Percentiles rank a stretch among this genome's conserved stretches.
Evolutionary conservation across 768 basidiomycete species (phyloP).

Genomic region (Erythrobasidium yunnanense): DNA sequence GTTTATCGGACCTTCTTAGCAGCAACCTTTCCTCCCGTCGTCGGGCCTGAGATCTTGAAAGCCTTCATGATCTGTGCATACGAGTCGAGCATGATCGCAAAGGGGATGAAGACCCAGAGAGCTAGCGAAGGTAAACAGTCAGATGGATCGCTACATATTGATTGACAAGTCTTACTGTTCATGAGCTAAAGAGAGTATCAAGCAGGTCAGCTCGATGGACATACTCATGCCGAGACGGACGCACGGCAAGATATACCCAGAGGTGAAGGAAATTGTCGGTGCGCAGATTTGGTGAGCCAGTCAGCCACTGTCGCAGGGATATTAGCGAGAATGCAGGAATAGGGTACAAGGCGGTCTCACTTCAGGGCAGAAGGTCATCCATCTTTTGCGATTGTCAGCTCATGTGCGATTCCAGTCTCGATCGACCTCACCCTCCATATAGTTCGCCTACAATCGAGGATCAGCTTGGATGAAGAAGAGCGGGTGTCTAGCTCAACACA

Average conservation of each 20-base stretch:
- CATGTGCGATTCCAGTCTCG: too few species aligned
- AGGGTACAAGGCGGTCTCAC: not conserved
- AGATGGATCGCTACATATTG: too few species aligned
- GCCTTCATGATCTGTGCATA: constrained; percentile 19
- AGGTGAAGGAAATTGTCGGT: constrained; percentile 25
- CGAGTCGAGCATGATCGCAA: constrained; percentile 25
- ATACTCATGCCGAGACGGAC: not conserved
- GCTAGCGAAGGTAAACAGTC: too few species aligned
- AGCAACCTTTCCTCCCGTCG: not conserved
- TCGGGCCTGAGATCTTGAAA: constrained; percentile 4
- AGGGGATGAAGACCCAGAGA: constrained; percentile 25
- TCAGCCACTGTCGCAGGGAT: constrained; percentile 8
- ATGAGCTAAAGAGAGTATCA: constrained; percentile 8
- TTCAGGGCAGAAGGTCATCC: constrained; percentile 26
- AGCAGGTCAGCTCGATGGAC: not conserved
- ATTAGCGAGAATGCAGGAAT: not conserved
- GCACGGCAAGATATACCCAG: constrained; percentile 16
- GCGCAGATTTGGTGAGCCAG: constrained; percentile 12
- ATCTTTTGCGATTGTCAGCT: not conserved
- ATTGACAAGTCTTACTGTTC: constrained; percentile 22
- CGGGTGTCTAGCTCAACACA: too few species aligned
- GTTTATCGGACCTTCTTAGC: not conserved
- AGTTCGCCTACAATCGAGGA: too few species aligned
- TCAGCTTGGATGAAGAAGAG: too few species aligned
- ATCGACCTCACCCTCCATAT: constrained; percentile 25